Percentiles rank a stretch among this genome's conserved stretches.
phyloP scores from a whole-genome alignment of 225 moss, liverwort and hornwort genomes.

The Polytrichum formosum region DNA sequence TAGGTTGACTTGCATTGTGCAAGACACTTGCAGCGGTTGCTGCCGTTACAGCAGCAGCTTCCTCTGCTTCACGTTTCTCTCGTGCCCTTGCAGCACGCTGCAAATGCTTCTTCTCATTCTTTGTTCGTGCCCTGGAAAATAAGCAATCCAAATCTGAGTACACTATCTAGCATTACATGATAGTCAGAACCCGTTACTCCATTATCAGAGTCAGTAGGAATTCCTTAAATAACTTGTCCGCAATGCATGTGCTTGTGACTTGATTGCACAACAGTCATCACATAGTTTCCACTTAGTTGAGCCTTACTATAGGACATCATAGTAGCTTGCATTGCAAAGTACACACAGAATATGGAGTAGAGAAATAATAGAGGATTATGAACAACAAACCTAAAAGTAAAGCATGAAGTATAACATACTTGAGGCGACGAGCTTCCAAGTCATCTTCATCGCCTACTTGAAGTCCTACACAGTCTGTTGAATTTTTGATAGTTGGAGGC shows the following conservation, averaged over 20 bases:
- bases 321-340: too few relatives aligned
- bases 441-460: constrained; percentile 30
- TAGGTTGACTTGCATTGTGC: constrained; percentile 19
- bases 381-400: neutral
- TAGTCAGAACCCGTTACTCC: too few relatives aligned
- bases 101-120: constrained; percentile 58
- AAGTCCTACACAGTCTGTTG: constrained; percentile 28
- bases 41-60: constrained; percentile 35
- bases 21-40: constrained; percentile 20
- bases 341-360: too few relatives aligned
- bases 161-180: too few relatives aligned
- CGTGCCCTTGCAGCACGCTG: constrained; percentile 46
- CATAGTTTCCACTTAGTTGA: too few relatives aligned
- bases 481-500: constrained; percentile 25
- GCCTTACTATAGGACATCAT: too few relatives aligned
- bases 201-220: too few relatives aligned
- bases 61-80: constrained; percentile 48
- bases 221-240: too few relatives aligned
- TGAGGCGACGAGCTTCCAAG: constrained; percentile 38
- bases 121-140: constrained; percentile 40
- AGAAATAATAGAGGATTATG: neutral
- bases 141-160: neutral
- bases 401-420: constrained; percentile 25
- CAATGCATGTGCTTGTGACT: too few relatives aligned
- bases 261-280: too few relatives aligned